Evolutionary conservation across 129 eudicot species (phyloP), one percentile per base, ranked within the genome.

Genomic region (Centaurea solstitialis): DNA sequence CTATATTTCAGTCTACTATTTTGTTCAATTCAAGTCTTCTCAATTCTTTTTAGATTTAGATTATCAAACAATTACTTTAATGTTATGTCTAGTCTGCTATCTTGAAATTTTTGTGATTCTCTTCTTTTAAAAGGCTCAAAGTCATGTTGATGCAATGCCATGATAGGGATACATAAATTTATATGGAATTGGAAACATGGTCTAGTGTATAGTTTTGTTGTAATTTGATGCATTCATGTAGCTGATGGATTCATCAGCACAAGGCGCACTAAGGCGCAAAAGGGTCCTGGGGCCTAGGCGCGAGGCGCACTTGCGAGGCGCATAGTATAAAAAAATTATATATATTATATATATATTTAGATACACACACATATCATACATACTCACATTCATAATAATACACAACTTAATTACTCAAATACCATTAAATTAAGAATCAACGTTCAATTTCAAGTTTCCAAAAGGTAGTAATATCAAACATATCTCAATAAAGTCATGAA

Each of bases 1-100:
- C 40, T 47, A 59, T 75, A 66, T 73, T 76, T 53, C 26, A 33
- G 24, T 65, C 41, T 81, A 7, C 73, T 30, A 73, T 11, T 28
- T 62, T 57, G 11, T 75, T 47, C 9, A 41, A 17, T 67, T 33
- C 22, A 9, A 57, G 70, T 45, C 33, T 59, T 64, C 28, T 77
- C 30, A n/a, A 39, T 70, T 57, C 5, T 43, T 39, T 79, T 12
- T 43, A 26, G 37, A 50, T 68, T 21, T 57, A 26, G 66, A 61
- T 23, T 7, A 77, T 26, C 9, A 62, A 80, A 30, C 35, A 17
- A 41, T 30, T 26, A 30, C 6, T 35, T 41, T 69, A 41, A 33
- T 69, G 81, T 39, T 22, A 68, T 57, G 57, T 69, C 4, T 39
- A 15, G 53, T 28, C 62, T 76, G 72, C 17, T 47, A 43, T 64